Base-by-base conservation (phyloP, 2,329 filamentous ascomycete genomes). In the Cladorrhinum sp. region DNA sequence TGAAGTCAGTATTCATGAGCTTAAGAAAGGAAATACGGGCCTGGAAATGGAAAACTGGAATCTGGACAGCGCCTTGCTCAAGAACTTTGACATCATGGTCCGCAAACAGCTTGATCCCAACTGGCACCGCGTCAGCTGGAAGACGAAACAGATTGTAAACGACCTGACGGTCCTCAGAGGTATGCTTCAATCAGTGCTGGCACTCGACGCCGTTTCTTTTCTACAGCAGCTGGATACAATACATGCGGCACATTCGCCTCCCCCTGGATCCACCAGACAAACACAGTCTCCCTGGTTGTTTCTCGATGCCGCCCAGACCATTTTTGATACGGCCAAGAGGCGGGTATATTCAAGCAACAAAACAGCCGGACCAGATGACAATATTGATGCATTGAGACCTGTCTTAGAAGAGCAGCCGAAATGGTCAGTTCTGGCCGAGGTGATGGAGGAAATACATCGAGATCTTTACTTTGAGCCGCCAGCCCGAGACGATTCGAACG, bases 21-120 rank as follows among this genome's bases (percentile, higher is more conserved):
- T 99, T 49, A 96, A 93, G 73, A 98, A 96, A 76, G 85, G 86
- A 18, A 98, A 97, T 70, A 84, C 87, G 1, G 93, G 92, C 1
- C 79, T 99, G 6, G 93, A 98, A 67, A 93, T 98, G 86, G 93
- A 96, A 62, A 93, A 97, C 70, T 98, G 93, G 93, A 97, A 92
- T 54, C 80, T 96, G 18, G 93, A 98, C 73, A 97, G 91, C 70
- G 93, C 93, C 36, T 77, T 98, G 62, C 89, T 97, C 66, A 91
- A 89, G 70, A 96, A 92, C 69, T 99, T 99, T 73, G 95, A 98
- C 72, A 80, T 90, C 62, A 89, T 93, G 58, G 87, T 99, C 55
- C 85, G 93, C 63, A 85, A 93, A 60, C 95, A 99, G 74, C 79
- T 99, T 18, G 93, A 98, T 70, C 93, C 93, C 3, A 93, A 98